phyloP scores from a whole-genome alignment of 1,284 basidiomycete genomes.

The Singerocomus inundabilis region DNA sequence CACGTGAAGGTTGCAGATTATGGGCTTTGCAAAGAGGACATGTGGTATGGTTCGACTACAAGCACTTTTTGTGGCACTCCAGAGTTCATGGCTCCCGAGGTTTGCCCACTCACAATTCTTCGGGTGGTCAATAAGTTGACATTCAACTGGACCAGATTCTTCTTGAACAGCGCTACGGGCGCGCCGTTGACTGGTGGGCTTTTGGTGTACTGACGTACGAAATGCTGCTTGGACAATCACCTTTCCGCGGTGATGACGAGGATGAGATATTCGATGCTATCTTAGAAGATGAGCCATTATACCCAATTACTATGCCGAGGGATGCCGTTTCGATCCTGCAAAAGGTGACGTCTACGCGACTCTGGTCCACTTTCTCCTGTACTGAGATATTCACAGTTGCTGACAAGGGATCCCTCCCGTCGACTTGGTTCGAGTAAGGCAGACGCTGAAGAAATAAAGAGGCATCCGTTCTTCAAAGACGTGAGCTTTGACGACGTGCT shows the following conservation, averaged over 20 bases:
- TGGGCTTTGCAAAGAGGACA: constrained; percentile 98
- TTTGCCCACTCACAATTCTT: constrained; percentile 35
- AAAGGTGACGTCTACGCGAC: constrained; percentile 53
- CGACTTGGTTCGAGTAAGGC: constrained; percentile 93
- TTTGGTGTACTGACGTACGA: constrained; percentile 99
- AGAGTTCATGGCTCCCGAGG: constrained; percentile 99
- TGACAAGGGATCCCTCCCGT: constrained; percentile 90
- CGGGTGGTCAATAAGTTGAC: background rate
- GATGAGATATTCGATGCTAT: constrained; percentile 99
- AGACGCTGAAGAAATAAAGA: constrained; percentile 97
- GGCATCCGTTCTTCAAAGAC: constrained; percentile 98
- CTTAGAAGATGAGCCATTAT: constrained; percentile 96
- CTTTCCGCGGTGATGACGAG: constrained; percentile 98
- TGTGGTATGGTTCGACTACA: constrained; percentile 97
- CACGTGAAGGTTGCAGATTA: constrained; percentile 99
- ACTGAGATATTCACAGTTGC: constrained; percentile 55
- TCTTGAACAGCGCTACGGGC: constrained; percentile 95
- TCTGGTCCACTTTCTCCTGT: background rate
- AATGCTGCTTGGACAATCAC: constrained; percentile 98
- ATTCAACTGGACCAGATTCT: constrained; percentile 67
- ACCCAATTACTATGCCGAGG: constrained; percentile 99
- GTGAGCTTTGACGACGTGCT: constrained; percentile 95
- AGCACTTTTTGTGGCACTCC: constrained; percentile 99
- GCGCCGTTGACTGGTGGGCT: constrained; percentile 99
- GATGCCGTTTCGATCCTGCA: constrained; percentile 96